phyloP scores from a whole-genome alignment of 306 rosid species.

The Glycine latifolia region DNA sequence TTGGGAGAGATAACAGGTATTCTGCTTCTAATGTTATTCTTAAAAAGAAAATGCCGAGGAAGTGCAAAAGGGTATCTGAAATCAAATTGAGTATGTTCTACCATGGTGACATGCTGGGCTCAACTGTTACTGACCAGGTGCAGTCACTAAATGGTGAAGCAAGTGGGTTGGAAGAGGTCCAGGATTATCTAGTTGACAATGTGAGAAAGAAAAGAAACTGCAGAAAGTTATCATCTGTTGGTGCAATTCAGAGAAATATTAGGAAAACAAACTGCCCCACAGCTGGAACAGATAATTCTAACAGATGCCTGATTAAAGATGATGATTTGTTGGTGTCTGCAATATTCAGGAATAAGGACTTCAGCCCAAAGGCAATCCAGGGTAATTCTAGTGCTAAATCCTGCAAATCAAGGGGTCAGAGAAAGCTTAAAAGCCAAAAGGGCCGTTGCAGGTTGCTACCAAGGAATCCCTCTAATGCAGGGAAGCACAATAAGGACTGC shows the following conservation, averaged over 20 bases:
- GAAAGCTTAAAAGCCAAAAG: slow-evolving; percentile 69
- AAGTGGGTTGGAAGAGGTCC: slow-evolving; percentile 57
- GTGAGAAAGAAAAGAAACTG: slow-evolving; percentile 51
- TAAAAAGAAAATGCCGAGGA: slow-evolving; percentile 75
- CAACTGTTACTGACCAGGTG: slow-evolving; percentile 55
- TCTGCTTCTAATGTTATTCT: slow-evolving; percentile 54
- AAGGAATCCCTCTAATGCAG: slow-evolving; percentile 74
- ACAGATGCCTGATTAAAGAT: slow-evolving; percentile 77
- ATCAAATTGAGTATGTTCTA: slow-evolving; percentile 60
- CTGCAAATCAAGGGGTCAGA: slow-evolving; percentile 60
- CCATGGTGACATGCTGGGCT: slow-evolving; percentile 51
- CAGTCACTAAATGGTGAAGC: slow-evolving; percentile 51
- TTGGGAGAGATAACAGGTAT: slow-evolving; percentile 52
- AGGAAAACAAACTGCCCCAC: slow-evolving; percentile 56
- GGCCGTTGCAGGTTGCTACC: slow-evolving; percentile 78
- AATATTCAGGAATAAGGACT: slow-evolving; percentile 73
- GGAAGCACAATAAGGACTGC: slow-evolving; percentile 73
- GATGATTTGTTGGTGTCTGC: slow-evolving; percentile 93
- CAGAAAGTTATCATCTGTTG: slow-evolving; percentile 49
- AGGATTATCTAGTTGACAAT: slow-evolving; percentile 50
- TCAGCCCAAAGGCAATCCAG: slow-evolving; percentile 50
- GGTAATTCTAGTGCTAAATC: slow-evolving; percentile 59
- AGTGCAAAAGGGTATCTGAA: slow-evolving; percentile 87
- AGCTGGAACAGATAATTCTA: slow-evolving; percentile 58
- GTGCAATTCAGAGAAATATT: slow-evolving; percentile 52